Percentiles rank a stretch among this genome's conserved stretches.
These are phyloP conservation scores for Coprinellus micaceus DNA, from an alignment of 768 basidiomycete species.

Conservation along the genomic window DNA sequence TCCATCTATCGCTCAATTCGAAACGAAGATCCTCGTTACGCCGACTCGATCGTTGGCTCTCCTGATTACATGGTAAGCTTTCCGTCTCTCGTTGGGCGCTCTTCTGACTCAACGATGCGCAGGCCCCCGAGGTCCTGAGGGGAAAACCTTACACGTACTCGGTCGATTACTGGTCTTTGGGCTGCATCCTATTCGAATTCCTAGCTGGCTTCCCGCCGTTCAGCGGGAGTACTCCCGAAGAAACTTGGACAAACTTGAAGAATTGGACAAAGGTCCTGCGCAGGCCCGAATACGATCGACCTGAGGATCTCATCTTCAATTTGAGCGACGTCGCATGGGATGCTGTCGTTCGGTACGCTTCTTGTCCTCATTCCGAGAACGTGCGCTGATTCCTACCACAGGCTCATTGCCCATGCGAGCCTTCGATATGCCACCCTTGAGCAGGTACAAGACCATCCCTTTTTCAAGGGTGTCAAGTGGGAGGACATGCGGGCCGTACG, in stretches of 20 bases:
- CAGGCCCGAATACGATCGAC: slow-evolving; percentile 92
- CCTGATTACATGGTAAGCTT: slow-evolving; percentile 89
- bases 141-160: slow-evolving; percentile 94
- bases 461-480: slow-evolving; percentile 80
- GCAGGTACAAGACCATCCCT: slow-evolving; percentile 74
- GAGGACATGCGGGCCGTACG: slow-evolving; percentile 67
- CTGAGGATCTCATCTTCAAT: slow-evolving; percentile 96
- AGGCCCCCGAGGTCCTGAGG: slow-evolving; percentile 86
- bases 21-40: slow-evolving; percentile 86
- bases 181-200: slow-evolving; percentile 97
- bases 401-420: slow-evolving; percentile 84
- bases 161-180: slow-evolving; percentile 98
- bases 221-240: slow-evolving; percentile 91
- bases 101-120: not conserved
- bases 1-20: slow-evolving; percentile 93
- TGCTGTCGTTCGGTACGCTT: slow-evolving; percentile 73
- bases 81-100: not conserved
- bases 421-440: slow-evolving; percentile 71
- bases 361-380: not conserved
- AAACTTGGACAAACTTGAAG: slow-evolving; percentile 98
- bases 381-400: slow-evolving; percentile 21
- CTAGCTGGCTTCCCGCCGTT: slow-evolving; percentile 97
- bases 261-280: slow-evolving; percentile 93
- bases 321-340: slow-evolving; percentile 92
- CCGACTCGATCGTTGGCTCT: slow-evolving; percentile 95